These are phyloP conservation scores for Phytophthora hybrid DNA, from an alignment of 352 stramenopile species.

Conservation along the genomic window DNA sequence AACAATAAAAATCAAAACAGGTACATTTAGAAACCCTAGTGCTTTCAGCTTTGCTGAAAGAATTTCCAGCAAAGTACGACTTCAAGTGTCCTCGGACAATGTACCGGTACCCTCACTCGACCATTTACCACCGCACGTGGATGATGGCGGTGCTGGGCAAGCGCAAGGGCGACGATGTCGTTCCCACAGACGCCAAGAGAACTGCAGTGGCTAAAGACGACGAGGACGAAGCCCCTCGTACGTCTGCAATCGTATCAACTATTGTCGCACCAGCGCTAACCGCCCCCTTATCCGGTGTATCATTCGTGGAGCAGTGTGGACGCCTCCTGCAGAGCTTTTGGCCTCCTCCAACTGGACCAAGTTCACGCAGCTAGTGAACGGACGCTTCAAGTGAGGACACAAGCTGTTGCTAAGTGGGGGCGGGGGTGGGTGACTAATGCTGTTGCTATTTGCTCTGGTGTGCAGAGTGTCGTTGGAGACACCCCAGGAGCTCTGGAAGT, in stretches of 20 bases:
- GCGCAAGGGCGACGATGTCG: constrained; percentile 17
- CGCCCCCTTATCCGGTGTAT: not conserved
- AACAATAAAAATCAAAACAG: too few relatives aligned
- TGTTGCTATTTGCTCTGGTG: not conserved
- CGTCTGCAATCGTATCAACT: not conserved
- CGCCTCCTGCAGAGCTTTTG: constrained; percentile 51
- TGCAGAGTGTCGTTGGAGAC: constrained; percentile 48
- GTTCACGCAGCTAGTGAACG: constrained; percentile 73
- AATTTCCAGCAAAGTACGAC: not conserved
- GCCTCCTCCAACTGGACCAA: constrained; percentile 71
- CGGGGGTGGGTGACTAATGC: not conserved
- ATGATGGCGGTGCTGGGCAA: constrained; percentile 18
- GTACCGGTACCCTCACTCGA: constrained; percentile 4
- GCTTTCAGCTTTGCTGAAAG: too few relatives aligned
- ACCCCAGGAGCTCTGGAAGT: constrained; percentile 71
- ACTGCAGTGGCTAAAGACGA: not conserved
- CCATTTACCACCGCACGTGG: not conserved
- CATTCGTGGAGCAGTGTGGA: constrained; percentile 56
- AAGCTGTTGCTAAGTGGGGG: not conserved
- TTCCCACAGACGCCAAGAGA: constrained; percentile 2
- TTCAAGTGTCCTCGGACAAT: constrained; percentile 3
- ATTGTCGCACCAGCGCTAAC: not conserved
- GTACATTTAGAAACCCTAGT: too few relatives aligned
- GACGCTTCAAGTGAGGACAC: constrained; percentile 51
- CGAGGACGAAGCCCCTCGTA: not conserved